A percentile compares a stretch with the other conserved stretches of the same genome.
Conservation (phyloP, 495 filamentous ascomycete genomes). For the Penicillium egyptiacum region DNA sequence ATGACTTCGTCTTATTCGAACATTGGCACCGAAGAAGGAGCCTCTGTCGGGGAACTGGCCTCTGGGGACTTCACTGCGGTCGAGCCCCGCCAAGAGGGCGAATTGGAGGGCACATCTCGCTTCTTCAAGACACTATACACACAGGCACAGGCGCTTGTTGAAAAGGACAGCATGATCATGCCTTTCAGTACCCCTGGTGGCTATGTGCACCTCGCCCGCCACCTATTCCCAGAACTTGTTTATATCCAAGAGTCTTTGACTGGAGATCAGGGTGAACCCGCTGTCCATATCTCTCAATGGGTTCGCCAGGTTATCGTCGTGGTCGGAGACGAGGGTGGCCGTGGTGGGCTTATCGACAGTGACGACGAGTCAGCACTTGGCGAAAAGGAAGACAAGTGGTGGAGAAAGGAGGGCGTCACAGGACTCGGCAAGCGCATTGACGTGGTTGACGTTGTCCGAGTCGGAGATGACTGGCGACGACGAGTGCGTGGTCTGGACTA, state of each 20-base stretch:
- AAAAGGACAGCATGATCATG: slow-evolving; percentile 80
- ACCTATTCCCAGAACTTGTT: slow-evolving; percentile 76
- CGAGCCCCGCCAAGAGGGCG: slow-evolving; percentile 43
- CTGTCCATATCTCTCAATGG: slow-evolving; percentile 77
- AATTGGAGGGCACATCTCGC: slow-evolving; percentile 43
- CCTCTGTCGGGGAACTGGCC: slow-evolving; percentile 63
- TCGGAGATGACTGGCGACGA: slow-evolving; percentile 81
- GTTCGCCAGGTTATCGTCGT: slow-evolving; percentile 81
- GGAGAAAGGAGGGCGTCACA: slow-evolving; percentile 76
- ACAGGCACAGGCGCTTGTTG: slow-evolving; percentile 72
- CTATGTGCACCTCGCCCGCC: slow-evolving; percentile 78
- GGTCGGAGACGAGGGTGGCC: slow-evolving; percentile 78
- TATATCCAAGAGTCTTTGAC: slow-evolving; percentile 80
- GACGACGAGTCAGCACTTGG: slow-evolving; percentile 71
- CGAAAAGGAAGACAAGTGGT: slow-evolving; percentile 68
- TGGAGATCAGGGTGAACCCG: slow-evolving; percentile 67
- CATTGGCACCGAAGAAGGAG: slow-evolving; percentile 73
- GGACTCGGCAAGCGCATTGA: slow-evolving; percentile 84
- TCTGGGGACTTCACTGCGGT: slow-evolving; percentile 52
- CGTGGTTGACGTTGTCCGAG: slow-evolving; percentile 72
- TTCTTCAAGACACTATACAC: slow-evolving; percentile 74
- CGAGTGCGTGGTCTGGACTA: slow-evolving; percentile 71
- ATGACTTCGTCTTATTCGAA: slow-evolving; percentile 86
- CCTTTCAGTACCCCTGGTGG: slow-evolving; percentile 78
- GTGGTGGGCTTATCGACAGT: slow-evolving; percentile 85